These are phyloP conservation scores for Coemansia aciculifera DNA, from an alignment of 192 early-diverging fungal species.

Conservation along the genomic window DNA sequence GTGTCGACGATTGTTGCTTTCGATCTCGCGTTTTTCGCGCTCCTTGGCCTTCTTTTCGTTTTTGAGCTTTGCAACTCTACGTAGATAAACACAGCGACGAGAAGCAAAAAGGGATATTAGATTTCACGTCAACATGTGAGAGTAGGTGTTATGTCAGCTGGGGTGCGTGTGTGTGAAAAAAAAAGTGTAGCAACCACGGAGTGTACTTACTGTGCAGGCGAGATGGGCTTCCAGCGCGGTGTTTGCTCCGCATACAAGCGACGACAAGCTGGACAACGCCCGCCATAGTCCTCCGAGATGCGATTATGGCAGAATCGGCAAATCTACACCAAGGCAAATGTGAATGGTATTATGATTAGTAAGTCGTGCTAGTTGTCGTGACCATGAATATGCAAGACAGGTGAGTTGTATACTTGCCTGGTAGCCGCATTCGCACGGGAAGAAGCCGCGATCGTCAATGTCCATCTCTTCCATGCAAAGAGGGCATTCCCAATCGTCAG, in stretches of 20 bases:
- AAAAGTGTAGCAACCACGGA: neutral
- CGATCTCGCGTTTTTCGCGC: conserved; percentile 87
- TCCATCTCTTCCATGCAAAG: conserved; percentile 99
- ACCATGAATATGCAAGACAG: neutral
- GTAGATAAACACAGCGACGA: neutral
- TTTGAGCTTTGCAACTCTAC: conserved; percentile 67
- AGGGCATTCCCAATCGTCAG: conserved; percentile 96
- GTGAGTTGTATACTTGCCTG: conserved; percentile 64
- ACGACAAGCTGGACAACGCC: conserved; percentile 93
- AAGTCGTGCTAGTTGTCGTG: neutral
- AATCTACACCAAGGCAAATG: conserved; percentile 64
- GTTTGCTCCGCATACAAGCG: conserved; percentile 86
- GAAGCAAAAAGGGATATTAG: neutral
- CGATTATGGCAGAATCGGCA: conserved; percentile 99
- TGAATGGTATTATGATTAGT: neutral
- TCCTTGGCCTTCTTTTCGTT: conserved; percentile 87
- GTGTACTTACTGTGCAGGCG: conserved; percentile 80
- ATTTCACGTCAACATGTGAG: neutral
- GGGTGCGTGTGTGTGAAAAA: neutral
- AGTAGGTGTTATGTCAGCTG: neutral
- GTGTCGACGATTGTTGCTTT: conserved; percentile 72
- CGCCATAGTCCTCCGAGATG: conserved; percentile 92
- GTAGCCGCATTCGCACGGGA: conserved; percentile 97
- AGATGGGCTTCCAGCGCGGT: conserved; percentile 68
- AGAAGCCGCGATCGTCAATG: conserved; percentile 92